Conservation (phyloP, 1,284 basidiomycete genomes). For the Leccinum subspadiceum region DNA sequence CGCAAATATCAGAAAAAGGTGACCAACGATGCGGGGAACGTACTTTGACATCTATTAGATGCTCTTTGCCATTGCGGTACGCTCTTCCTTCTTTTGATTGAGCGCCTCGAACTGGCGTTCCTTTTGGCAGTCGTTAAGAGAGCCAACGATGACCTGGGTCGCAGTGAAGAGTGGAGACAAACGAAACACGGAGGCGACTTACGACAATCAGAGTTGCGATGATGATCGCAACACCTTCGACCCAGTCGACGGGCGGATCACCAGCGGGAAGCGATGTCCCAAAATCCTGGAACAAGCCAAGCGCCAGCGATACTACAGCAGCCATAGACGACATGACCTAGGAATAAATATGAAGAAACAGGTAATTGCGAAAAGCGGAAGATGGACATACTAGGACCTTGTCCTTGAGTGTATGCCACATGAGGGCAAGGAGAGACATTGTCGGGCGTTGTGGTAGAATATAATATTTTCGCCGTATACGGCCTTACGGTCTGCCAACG, state of each 20-base stretch:
- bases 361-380: background rate
- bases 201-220: too few relatives aligned
- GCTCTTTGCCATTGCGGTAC: constrained; percentile 72
- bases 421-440: constrained; percentile 31
- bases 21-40: constrained; percentile 13
- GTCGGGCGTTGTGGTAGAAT: constrained; percentile 1
- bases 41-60: constrained; percentile 78
- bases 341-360: constrained; percentile 5
- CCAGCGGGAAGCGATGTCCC: constrained; percentile 40
- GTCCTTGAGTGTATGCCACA: constrained; percentile 95
- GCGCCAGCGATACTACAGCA: constrained; percentile 88
- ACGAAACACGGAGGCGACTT: too few relatives aligned
- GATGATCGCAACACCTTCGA: too few relatives aligned
- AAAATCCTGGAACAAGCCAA: constrained; percentile 93
- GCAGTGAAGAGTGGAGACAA: accelerated
- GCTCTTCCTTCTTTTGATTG: too few relatives aligned
- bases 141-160: too few relatives aligned
- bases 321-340: constrained; percentile 80
- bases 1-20: background rate
- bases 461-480: constrained; percentile 84
- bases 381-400: constrained; percentile 77
- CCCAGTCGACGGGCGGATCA: too few relatives aligned
- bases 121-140: too few relatives aligned
- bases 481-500: constrained; percentile 62
- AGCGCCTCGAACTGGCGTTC: too few relatives aligned